These are phyloP conservation scores for Centella asiatica DNA, from an alignment of 129 eudicot species.

Conservation along the genomic window DNA sequence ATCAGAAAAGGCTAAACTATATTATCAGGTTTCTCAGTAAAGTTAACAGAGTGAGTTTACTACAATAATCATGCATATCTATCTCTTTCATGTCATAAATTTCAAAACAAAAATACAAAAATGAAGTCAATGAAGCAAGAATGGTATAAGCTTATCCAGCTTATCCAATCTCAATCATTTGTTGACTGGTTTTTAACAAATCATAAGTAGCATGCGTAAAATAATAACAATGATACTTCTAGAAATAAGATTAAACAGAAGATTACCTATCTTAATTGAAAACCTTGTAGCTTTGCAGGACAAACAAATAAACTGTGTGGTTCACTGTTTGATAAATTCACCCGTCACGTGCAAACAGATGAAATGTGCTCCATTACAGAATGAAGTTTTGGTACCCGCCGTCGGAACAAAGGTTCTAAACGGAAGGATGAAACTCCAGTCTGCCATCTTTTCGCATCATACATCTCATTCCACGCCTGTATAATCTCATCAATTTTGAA, in stretches of 20 bases:
- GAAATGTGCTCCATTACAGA: slow-evolving; percentile 55
- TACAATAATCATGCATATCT: too few relatives aligned
- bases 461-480: slow-evolving; percentile 98
- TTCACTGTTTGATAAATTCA: slow-evolving; percentile 8
- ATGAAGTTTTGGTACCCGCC: slow-evolving; percentile 69
- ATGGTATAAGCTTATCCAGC: too few relatives aligned
- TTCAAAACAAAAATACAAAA: too few relatives aligned
- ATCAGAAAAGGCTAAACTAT: too few relatives aligned
- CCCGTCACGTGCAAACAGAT: slow-evolving; percentile 16
- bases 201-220: too few relatives aligned
- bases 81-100: too few relatives aligned
- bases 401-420: slow-evolving; percentile 72
- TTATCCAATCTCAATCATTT: too few relatives aligned
- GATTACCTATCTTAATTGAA: slow-evolving; percentile 18
- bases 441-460: slow-evolving; percentile 89
- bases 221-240: too few relatives aligned
- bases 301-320: slow-evolving; percentile 17
- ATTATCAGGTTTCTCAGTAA: too few relatives aligned
- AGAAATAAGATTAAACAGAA: slow-evolving; percentile 8
- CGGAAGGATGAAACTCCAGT: slow-evolving; percentile 63
- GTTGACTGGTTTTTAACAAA: too few relatives aligned
- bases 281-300: slow-evolving; percentile 22
- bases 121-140: too few relatives aligned
- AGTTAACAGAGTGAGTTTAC: too few relatives aligned
- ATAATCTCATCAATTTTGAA: slow-evolving; percentile 91